Evolutionary conservation across 345 rosid species (phyloP).

Genomic region (Triadica sebifera): DNA sequence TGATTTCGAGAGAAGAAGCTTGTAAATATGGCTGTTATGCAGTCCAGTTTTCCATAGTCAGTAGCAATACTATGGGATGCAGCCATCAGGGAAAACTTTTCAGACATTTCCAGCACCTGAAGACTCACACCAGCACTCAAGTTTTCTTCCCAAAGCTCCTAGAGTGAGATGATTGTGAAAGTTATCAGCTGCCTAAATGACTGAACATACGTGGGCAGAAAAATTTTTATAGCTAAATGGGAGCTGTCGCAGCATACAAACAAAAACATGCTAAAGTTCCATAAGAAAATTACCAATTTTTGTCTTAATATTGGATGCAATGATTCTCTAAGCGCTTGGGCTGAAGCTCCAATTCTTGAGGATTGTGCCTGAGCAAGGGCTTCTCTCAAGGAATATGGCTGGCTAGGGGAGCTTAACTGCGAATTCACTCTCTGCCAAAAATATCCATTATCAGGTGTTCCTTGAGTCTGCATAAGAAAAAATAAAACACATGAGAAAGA

Average conservation of each 20-base stretch:
- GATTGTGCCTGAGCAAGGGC: slow-evolving; percentile 99
- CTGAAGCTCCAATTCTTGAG: slow-evolving; percentile 96
- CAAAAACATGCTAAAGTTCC: neutral
- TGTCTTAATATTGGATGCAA: slow-evolving; percentile 95
- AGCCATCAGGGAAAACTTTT: slow-evolving; percentile 81
- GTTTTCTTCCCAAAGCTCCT: slow-evolving; percentile 99
- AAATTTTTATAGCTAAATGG: neutral
- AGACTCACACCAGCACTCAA: slow-evolving; percentile 96
- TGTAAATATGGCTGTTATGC: slow-evolving; percentile 78
- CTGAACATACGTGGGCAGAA: neutral
- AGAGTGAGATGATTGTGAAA: slow-evolving; percentile 23
- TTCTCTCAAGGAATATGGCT: slow-evolving; percentile 97
- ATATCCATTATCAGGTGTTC: slow-evolving; percentile 90
- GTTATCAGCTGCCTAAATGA: slow-evolving; percentile 16
- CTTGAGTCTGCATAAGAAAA: slow-evolving; percentile 65
- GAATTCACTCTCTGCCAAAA: slow-evolving; percentile 97
- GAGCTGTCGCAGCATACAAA: neutral
- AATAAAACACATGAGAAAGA: neutral
- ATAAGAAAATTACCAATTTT: slow-evolving; percentile 58
- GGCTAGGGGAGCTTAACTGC: slow-evolving; percentile 96
- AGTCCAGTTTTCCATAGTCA: slow-evolving; percentile 95
- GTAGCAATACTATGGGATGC: slow-evolving; percentile 91
- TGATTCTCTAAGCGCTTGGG: slow-evolving; percentile 96
- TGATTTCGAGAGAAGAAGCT: slow-evolving; percentile 94
- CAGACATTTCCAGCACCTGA: slow-evolving; percentile 92